phyloP scores from a whole-genome alignment of 1,139 yeast genomes.

The Scheffersomyces titani region DNA sequence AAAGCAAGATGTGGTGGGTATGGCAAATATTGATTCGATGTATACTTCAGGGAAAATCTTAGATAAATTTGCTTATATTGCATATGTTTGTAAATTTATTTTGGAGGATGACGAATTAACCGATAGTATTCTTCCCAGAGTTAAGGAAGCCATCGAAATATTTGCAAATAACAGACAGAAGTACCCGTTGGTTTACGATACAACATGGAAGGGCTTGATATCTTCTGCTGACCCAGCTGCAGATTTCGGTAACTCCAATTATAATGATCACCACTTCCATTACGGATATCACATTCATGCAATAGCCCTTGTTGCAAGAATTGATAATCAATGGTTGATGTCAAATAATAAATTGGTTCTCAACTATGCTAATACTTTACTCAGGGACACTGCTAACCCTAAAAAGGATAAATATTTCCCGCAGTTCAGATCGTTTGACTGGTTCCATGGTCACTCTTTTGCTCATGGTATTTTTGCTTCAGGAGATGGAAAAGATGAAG shows the following conservation, averaged over 20 bases:
- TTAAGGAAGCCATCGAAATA: conserved; percentile 60
- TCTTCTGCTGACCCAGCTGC: conserved; percentile 67
- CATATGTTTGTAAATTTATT: conserved; percentile 61
- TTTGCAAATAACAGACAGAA: conserved; percentile 60
- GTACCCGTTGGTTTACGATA: conserved; percentile 65
- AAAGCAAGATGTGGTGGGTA: conserved; percentile 53
- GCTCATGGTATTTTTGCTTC: conserved; percentile 48
- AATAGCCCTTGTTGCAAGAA: conserved; percentile 60
- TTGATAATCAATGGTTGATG: conserved; percentile 46
- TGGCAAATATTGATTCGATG: conserved; percentile 71
- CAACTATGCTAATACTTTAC: conserved; percentile 34
- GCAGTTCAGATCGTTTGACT: conserved; percentile 43
- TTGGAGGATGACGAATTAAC: conserved; percentile 52
- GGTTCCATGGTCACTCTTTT: conserved; percentile 50
- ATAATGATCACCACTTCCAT: conserved; percentile 83
- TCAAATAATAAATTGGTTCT: conserved; percentile 27
- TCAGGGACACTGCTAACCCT: conserved; percentile 47
- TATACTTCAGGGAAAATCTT: conserved; percentile 73
- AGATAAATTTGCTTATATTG: conserved; percentile 73
- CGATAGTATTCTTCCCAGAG: conserved; percentile 41
- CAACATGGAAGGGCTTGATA: conserved; percentile 71
- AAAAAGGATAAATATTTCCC: conserved; percentile 39
- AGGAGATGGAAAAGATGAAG: conserved; percentile 51
- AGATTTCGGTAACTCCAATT: conserved; percentile 77
- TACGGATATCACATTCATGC: conserved; percentile 79